Base-by-base conservation (phyloP, 306 rosid genomes). In the Quercus agrifolia region DNA sequence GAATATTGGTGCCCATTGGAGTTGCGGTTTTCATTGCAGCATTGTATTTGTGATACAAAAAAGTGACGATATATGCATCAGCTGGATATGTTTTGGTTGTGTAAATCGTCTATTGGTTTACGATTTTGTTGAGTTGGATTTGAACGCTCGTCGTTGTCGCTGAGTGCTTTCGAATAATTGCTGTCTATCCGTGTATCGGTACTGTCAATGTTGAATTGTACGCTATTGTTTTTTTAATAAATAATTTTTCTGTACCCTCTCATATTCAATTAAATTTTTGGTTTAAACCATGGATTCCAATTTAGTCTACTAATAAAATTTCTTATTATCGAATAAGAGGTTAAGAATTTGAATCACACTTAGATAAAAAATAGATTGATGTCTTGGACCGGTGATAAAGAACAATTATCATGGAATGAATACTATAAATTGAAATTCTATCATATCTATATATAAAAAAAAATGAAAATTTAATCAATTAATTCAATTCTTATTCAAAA, bases 121-220 rank as follows among this genome's bases (percentile, higher is more conserved):
- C 6, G 27, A 28, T 30, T 66, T 51, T 51, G 10, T 14, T 30
- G 10, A 12, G 66, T 57, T 61, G 77, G 51, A 28, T 54, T 76
- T 57, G 25, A 56, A 64, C 46, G 49, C 31, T 72, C 46, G 49
- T 49, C 41, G 67, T 78, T 73, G 28, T 71, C 77, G 73, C 70
- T 79, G 77, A 86, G 86, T 63, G 74, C 30, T 76, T 81, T 76
- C 5, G 38, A 59, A 75, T 30, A 80, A 75, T 76, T 84, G 76
- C 69, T 6, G 27, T 54, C 28, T 49, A 58, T 38, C 4, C 15
- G 5, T 2, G 2, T 8, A 21, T n/a, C 8, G 23, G 20, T 58
- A 21, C 64, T 58, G 25, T 8, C 10, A 20, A 25, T 30, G 25
- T 58, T 58, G 64, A 20, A 44, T 10, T 21, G 19, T 23, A 20